Evolutionary conservation across 2,329 filamentous ascomycete genomes (phyloP).

Genomic region (Claviceps sp.): DNA sequence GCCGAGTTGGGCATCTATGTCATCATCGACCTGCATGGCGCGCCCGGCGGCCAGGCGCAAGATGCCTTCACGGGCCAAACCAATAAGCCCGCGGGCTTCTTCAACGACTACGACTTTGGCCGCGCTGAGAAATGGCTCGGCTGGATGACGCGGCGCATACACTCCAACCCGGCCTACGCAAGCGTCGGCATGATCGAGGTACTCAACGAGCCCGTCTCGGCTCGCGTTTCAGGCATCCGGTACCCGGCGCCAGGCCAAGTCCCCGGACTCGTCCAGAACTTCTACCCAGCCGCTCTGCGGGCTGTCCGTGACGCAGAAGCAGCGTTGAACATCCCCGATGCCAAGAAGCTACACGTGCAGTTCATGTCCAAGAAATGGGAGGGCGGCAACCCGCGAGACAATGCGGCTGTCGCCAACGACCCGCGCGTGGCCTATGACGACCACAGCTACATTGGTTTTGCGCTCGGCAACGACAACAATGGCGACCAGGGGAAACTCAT

Average conservation of each 20-base stretch:
- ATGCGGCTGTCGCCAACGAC: constrained; percentile 16
- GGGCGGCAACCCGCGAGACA: constrained; percentile 23
- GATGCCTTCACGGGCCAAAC: constrained; percentile 31
- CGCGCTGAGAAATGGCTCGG: constrained; percentile 39
- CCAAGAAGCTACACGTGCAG: constrained; percentile 28
- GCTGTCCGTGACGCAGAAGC: constrained; percentile 13
- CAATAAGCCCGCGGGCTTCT: constrained; percentile 33
- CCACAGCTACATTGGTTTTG: constrained; percentile 32
- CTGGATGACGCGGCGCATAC: constrained; percentile 41
- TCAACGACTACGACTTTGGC: constrained; percentile 39
- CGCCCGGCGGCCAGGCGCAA: constrained; percentile 30
- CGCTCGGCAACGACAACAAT: constrained; percentile 2
- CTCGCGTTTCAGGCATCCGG: constrained; percentile 6
- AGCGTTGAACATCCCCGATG: constrained; percentile 8
- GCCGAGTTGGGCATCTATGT: constrained; percentile 20
- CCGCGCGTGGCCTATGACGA: constrained; percentile 40
- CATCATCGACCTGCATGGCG: constrained; percentile 26
- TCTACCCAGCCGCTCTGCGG: constrained; percentile 12
- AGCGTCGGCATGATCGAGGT: constrained; percentile 47
- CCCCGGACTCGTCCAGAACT: constrained; percentile 10
- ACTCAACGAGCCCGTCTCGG: constrained; percentile 31
- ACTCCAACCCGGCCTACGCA: constrained; percentile 32
- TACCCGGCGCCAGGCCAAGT: constrained; percentile 13
- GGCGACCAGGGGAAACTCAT: constrained; percentile 11
- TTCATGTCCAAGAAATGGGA: constrained; percentile 38